These are phyloP conservation scores for Fomitopsis schrenkii DNA, from an alignment of 1,284 basidiomycete species.

Conservation along the genomic window DNA sequence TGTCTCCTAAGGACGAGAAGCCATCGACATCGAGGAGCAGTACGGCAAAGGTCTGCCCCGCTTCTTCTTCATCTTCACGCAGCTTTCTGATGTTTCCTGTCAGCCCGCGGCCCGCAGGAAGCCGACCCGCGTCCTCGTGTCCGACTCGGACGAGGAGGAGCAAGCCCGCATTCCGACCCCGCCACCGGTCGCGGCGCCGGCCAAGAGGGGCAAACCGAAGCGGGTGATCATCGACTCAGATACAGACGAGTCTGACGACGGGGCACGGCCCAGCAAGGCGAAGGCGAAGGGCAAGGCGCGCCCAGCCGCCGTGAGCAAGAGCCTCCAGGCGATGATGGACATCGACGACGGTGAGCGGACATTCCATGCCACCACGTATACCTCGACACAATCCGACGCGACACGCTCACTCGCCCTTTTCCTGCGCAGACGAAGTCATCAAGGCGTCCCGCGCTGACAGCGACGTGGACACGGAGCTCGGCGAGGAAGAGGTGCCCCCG, in stretches of 20 bases:
- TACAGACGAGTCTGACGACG: constrained; percentile 27
- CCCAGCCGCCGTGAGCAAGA: constrained; percentile 33
- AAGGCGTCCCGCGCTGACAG: constrained; percentile 30
- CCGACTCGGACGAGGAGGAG: constrained; percentile 44
- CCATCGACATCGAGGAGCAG: background rate
- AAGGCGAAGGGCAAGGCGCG: constrained; percentile 30
- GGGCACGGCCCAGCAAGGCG: background rate
- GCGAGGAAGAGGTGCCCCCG: constrained; percentile 15
- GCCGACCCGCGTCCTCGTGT: constrained; percentile 14
- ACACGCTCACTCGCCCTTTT: background rate
- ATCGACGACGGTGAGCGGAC: constrained; percentile 57
- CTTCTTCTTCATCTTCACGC: background rate
- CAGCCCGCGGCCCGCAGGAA: background rate
- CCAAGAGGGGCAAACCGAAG: constrained; percentile 27
- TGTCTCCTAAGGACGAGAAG: background rate
- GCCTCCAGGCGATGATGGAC: constrained; percentile 67
- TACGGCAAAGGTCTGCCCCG: background rate
- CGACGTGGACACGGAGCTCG: constrained; percentile 7
- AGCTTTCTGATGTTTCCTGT: too few relatives aligned
- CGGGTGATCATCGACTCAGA: constrained; percentile 46
- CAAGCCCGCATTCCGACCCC: background rate
- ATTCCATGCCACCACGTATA: too few relatives aligned
- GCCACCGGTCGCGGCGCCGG: background rate
- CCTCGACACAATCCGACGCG: background rate
- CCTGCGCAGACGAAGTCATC: constrained; percentile 32